phyloP scores from a whole-genome alignment of 2,329 filamentous ascomycete species.

The Botryosphaeria dothidea region DNA sequence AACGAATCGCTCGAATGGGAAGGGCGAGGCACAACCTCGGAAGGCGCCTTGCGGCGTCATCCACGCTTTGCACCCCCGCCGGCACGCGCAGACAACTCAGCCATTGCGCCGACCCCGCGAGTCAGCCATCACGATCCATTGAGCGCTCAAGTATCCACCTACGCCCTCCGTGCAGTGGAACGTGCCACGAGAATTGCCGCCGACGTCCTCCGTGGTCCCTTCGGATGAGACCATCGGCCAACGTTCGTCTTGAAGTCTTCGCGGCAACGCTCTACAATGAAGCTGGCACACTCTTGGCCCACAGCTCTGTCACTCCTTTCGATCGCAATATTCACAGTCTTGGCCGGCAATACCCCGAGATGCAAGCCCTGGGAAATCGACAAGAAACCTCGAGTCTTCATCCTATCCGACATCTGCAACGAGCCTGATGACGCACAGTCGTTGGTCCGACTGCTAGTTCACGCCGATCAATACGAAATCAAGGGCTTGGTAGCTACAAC shows the following conservation, averaged over 20 bases:
- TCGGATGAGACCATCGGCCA: background rate
- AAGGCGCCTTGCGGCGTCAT: background rate
- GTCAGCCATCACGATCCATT: background rate
- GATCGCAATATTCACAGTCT: background rate
- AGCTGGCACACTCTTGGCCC: background rate
- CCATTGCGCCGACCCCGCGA: background rate
- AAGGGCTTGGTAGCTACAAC: conserved; percentile 42
- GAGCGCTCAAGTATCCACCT: background rate
- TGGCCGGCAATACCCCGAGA: background rate
- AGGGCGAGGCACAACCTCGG: conserved; percentile 1
- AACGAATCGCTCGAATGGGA: background rate
- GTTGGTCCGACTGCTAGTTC: conserved; percentile 39
- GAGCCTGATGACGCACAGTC: conserved; percentile 43
- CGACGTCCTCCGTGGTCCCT: background rate
- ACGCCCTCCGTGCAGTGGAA: background rate
- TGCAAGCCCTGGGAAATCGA: conserved; percentile 29
- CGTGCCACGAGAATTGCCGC: background rate
- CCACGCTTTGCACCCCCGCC: background rate
- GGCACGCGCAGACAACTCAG: background rate
- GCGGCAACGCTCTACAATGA: background rate
- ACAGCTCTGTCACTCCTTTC: background rate
- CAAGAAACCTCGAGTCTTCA: conserved; percentile 41
- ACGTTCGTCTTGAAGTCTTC: background rate
- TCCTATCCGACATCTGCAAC: conserved; percentile 42
- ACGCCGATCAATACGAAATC: conserved; percentile 41